Percentiles rank a stretch among this genome's conserved stretches.
These are phyloP conservation scores for Amborella trichopoda DNA, from an alignment of 164 flowering plant species.

Conservation along the genomic window DNA sequence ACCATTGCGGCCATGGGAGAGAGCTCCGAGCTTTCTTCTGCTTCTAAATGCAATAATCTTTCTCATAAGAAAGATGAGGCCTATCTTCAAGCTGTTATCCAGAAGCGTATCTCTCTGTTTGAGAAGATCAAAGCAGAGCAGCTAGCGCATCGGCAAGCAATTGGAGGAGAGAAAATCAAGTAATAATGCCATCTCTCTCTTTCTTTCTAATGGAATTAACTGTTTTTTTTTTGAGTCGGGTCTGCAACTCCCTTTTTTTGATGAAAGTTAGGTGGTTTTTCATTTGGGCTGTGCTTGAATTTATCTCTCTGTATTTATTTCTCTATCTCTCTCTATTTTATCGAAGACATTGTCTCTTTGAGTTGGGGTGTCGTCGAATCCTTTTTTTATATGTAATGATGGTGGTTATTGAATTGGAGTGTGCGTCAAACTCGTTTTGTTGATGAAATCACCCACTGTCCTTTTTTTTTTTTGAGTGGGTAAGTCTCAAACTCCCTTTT, in stretches of 20 bases:
- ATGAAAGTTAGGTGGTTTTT: neutral
- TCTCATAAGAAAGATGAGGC: conserved; percentile 27
- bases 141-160: conserved; percentile 20
- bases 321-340: neutral
- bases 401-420: too few relatives aligned
- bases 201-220: neutral
- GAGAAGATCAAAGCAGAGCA: conserved; percentile 44
- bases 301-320: neutral
- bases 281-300: neutral
- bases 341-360: neutral
- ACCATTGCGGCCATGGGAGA: too few relatives aligned
- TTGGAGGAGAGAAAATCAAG: conserved; percentile 58
- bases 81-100: conserved; percentile 43
- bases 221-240: too few relatives aligned
- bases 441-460: too few relatives aligned
- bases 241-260: neutral
- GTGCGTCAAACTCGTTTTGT: too few relatives aligned
- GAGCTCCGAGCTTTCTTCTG: too few relatives aligned
- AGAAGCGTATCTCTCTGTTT: conserved; percentile 56
- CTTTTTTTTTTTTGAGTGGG: too few relatives aligned
- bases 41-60: too few relatives aligned
- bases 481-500: too few relatives aligned
- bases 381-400: too few relatives aligned
- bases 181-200: too few relatives aligned
- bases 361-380: too few relatives aligned